Conservation (phyloP, 176 grass and related monocot genomes). For the Pontederia paniculata region DNA sequence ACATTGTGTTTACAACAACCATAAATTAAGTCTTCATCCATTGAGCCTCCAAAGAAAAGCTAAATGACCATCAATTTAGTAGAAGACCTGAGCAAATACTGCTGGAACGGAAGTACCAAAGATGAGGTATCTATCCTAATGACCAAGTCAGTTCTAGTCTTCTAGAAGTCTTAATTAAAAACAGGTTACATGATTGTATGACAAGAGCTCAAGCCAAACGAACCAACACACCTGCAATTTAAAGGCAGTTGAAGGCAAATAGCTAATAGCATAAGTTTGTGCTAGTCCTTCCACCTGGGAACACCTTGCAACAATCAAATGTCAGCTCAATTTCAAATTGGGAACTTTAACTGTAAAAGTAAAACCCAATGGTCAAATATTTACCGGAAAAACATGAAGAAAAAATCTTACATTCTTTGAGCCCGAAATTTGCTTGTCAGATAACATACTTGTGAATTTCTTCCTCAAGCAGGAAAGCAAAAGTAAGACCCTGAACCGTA, state of each 20-base stretch:
- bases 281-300: conserved; percentile 68
- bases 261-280: conserved; percentile 54
- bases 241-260: conserved; percentile 42
- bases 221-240: conserved; percentile 44
- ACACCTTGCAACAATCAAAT: conserved; percentile 41
- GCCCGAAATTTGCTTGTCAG: conserved; percentile 67
- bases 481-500: conserved; percentile 57
- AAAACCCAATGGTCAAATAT: conserved; percentile 11
- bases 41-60: too few species aligned
- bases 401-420: conserved; percentile 65
- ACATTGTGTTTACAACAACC: too few species aligned
- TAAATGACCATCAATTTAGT: too few species aligned
- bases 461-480: conserved; percentile 65
- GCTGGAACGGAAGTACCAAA: too few species aligned
- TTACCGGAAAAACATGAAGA: background rate
- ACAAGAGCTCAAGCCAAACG: conserved; percentile 5
- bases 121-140: too few species aligned
- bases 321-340: conserved; percentile 20
- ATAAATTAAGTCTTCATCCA: too few species aligned
- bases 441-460: conserved; percentile 53
- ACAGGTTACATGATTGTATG: background rate
- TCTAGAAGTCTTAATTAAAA: background rate
- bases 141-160: too few species aligned
- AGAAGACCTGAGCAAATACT: too few species aligned
- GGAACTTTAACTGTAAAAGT: conserved; percentile 15